A percentile compares a stretch with the other conserved stretches of the same genome.
These are phyloP conservation scores for Umbelopsis sp. DNA, from an alignment of 371 early-diverging fungal species.

Conservation along the genomic window DNA sequence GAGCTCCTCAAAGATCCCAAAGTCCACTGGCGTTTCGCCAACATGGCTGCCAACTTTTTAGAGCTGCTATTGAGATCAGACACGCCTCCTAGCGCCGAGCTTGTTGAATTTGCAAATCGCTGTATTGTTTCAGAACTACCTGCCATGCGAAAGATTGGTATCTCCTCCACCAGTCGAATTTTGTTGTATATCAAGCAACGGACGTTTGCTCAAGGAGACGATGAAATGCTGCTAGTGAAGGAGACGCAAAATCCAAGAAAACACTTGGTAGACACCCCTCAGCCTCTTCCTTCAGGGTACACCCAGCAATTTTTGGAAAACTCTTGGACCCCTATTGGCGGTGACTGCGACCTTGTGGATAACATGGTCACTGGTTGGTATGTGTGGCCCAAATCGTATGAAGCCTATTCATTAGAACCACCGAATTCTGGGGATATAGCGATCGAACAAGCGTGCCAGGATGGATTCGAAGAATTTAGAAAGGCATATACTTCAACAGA, in stretches of 20 bases:
- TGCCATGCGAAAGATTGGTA: constrained; percentile 68
- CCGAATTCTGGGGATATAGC: constrained; percentile 31
- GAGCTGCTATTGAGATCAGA: constrained; percentile 68
- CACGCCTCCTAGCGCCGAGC: constrained; percentile 53
- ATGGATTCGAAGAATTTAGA: constrained; percentile 57
- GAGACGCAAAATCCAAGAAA: constrained; percentile 53
- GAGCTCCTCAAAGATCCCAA: constrained; percentile 54
- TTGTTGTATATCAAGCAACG: constrained; percentile 66
- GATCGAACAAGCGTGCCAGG: constrained; percentile 53
- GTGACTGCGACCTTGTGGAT: constrained; percentile 52
- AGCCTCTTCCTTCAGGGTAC: constrained; percentile 32
- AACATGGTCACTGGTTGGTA: constrained; percentile 71
- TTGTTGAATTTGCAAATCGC: constrained; percentile 56
- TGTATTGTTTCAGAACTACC: constrained; percentile 74
- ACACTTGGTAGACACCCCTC: constrained; percentile 31
- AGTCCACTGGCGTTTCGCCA: constrained; percentile 81
- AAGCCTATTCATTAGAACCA: constrained; percentile 54
- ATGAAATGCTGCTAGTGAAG: constrained; percentile 41
- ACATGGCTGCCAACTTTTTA: constrained; percentile 78
- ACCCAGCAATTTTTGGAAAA: constrained; percentile 31
- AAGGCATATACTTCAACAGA: constrained; percentile 45
- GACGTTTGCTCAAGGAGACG: constrained; percentile 54
- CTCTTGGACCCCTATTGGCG: constrained; percentile 20
- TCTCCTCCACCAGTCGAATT: constrained; percentile 48
- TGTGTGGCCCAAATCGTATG: constrained; percentile 69